These are phyloP conservation scores for Yamadazyma laniorum DNA, from an alignment of 805 yeast species.

Conservation along the genomic window DNA sequence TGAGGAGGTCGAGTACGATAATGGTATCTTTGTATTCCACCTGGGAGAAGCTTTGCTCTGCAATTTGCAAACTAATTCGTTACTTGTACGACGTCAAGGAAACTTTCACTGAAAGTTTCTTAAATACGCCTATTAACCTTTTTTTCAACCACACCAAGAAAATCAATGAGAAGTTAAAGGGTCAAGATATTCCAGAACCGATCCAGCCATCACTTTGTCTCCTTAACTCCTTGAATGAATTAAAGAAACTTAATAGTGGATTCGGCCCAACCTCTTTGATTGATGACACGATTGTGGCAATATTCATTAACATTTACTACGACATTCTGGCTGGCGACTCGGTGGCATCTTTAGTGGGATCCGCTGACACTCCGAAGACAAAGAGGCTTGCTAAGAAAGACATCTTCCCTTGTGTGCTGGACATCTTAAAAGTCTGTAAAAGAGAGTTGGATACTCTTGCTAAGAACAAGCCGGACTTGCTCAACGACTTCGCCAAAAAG, in stretches of 20 bases:
- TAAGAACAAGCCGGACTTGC: slow-evolving; percentile 30
- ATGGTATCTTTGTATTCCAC: slow-evolving; percentile 63
- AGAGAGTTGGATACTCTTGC: slow-evolving; percentile 29
- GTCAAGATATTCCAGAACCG: slow-evolving; percentile 32
- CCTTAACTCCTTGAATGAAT: slow-evolving; percentile 50
- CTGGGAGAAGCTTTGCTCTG: slow-evolving; percentile 63
- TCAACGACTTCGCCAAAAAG: slow-evolving; percentile 23
- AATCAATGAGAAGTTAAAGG: slow-evolving; percentile 23
- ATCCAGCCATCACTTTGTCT: slow-evolving; percentile 42
- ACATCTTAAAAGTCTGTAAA: slow-evolving; percentile 28
- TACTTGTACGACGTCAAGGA: slow-evolving; percentile 41
- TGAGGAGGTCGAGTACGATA: slow-evolving; percentile 75
- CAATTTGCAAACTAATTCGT: slow-evolving; percentile 52
- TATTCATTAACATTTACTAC: slow-evolving; percentile 52
- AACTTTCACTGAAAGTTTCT: slow-evolving; percentile 50
- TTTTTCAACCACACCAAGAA: slow-evolving; percentile 40
- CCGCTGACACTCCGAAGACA: slow-evolving; percentile 25
- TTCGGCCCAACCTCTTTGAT: slow-evolving; percentile 73
- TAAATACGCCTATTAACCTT: slow-evolving; percentile 45
- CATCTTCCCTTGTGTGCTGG: slow-evolving; percentile 39
- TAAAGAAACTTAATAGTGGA: slow-evolving; percentile 74
- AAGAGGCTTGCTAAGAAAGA: slow-evolving; percentile 43
- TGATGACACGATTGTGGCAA: slow-evolving; percentile 68
- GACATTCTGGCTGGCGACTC: not conserved
- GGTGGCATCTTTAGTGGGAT: not conserved